Evolutionary conservation across 2,329 filamentous ascomycete species (phyloP), one percentile per base, ranked within the genome.

Genomic region (Ceratocystis papillata): DNA sequence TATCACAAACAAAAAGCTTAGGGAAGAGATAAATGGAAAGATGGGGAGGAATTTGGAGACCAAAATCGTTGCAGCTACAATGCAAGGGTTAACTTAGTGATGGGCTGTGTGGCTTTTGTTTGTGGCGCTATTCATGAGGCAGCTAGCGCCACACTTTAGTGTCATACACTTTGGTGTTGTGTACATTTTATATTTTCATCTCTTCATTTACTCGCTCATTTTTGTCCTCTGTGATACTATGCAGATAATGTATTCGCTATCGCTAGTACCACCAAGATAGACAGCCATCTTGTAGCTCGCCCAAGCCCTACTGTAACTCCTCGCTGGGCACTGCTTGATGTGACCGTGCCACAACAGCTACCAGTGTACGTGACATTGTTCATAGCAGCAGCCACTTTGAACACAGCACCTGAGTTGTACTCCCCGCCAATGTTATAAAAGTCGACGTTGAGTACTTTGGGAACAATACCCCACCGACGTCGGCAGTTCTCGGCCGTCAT

Each of bases 401-500:
- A 95, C 8, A 94, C 89, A 2, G 87, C 88, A 1, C 90, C 90
- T 2, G 77, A 79, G 41, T 74, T 81, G 28, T 63, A 50, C 17
- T 66, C 59, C 45, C 76, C 79, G 37, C 88, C 88, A 68, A 80
- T 67, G 73, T 94, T 90, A 76, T 94, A 95, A 75, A 90, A 94
- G 73, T 95, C 90, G 30, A 94, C 89, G 65, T 94, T 85, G 62
- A 95, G 78, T 72, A 91, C 85, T 72, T 87, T 93, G 1, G 90
- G 90, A 0, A 88, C 80, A 7, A 83, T 81, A 22, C 79, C 79
- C 88, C 88, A 94, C 61, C 78, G 74, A 1, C 71, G 67, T 12
- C 74, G 74, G 73, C 90, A 95, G 68, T 84, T 82, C n/a, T 81
- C 75, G 0, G 83, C 83, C 67, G 83, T 82, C 15, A 77, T 70